phyloP scores from a whole-genome alignment of 352 stramenopile species.

The Globisporangium viniferum region DNA sequence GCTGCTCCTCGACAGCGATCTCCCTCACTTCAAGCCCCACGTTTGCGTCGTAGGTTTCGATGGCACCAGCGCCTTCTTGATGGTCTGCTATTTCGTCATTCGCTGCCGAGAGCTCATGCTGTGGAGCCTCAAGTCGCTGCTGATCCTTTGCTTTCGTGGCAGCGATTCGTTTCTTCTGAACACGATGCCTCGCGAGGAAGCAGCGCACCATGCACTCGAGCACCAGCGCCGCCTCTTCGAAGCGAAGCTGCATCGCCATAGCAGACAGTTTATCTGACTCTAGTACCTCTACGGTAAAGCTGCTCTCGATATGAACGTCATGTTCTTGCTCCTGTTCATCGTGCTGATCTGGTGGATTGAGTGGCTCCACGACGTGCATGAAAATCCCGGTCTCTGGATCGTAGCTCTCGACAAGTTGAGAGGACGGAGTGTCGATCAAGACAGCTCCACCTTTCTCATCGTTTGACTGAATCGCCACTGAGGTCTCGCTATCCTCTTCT shows the following conservation, averaged over 20 bases:
- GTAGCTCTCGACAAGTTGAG: constrained; percentile 14
- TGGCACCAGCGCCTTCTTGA: background rate
- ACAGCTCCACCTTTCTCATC: background rate
- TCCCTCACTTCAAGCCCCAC: background rate
- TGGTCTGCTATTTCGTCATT: background rate
- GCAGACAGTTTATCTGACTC: background rate
- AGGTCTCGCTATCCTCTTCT: background rate
- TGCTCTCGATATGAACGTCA: background rate
- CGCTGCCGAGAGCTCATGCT: background rate
- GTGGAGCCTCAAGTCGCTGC: background rate
- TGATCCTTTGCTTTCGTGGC: background rate
- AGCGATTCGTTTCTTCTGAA: constrained; percentile 22
- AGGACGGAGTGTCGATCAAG: background rate
- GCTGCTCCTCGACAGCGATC: background rate
- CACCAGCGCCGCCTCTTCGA: constrained; percentile 16
- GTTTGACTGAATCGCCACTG: background rate
- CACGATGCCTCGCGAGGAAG: constrained; percentile 20
- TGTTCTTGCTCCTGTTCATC: background rate
- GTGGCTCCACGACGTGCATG: constrained; percentile 3
- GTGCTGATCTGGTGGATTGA: background rate
- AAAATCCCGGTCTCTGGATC: constrained; percentile 11
- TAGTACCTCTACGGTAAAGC: background rate
- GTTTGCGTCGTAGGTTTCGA: background rate
- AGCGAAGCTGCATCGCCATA: constrained; percentile 4
- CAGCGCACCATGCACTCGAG: constrained; percentile 18